These are phyloP conservation scores for Penicillium sclerotigenum DNA, from an alignment of 2,329 filamentous ascomycete genomes.

Conservation along the genomic window DNA sequence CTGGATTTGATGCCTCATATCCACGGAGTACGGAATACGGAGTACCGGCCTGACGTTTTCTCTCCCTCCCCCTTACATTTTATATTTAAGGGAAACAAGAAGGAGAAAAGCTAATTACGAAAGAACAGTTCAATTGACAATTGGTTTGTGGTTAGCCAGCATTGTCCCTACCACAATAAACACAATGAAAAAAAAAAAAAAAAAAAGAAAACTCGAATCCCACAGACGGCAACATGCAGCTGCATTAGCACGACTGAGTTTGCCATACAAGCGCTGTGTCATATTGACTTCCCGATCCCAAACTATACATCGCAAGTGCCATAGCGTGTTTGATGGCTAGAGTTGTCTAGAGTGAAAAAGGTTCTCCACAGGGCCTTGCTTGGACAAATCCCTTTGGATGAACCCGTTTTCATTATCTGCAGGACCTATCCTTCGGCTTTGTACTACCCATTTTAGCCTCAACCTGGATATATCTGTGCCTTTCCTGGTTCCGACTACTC, in stretches of 20 bases:
- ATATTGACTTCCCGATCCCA: not conserved
- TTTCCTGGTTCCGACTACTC: conserved; percentile 17
- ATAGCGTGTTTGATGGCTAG: not conserved
- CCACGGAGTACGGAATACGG: not conserved
- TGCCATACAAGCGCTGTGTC: not conserved
- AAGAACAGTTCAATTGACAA: not conserved
- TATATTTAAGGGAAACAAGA: not conserved
- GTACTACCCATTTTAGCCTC: conserved; percentile 20
- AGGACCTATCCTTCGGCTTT: conserved; percentile 4
- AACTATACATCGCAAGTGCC: not conserved
- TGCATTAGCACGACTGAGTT: not conserved
- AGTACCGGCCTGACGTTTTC: conserved; percentile 1
- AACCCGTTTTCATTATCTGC: conserved; percentile 7
- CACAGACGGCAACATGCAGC: not conserved
- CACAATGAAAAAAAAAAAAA: not conserved
- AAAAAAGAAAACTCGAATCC: not conserved
- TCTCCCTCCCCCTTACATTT: not conserved
- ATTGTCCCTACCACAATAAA: conserved; percentile 1
- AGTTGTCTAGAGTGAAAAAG: not conserved
- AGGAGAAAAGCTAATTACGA: not conserved
- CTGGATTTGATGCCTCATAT: conserved; percentile 23
- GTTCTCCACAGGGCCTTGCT: not conserved
- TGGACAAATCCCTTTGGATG: not conserved
- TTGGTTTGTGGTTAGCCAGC: not conserved
- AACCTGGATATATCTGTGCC: conserved; percentile 11